Base-by-base conservation (phyloP, 1,284 basidiomycete genomes). In the Ceratorhiza oryzae-sativae region DNA sequence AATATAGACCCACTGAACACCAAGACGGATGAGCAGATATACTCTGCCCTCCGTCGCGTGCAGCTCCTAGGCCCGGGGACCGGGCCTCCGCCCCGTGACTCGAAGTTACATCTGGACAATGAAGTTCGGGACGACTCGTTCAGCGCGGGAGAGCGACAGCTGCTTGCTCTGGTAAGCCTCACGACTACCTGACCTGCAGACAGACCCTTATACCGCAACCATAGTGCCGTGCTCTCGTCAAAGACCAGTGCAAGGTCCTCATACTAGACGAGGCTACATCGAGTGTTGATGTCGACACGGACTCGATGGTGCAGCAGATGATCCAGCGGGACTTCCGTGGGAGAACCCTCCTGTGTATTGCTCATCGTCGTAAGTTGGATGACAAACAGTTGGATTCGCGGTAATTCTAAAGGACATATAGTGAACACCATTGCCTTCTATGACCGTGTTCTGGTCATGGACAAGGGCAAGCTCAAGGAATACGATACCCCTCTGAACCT, bases 271-370 rank as follows among this genome's bases (percentile, higher is more conserved):
- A 93, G 79, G 91, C 92, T 0, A 94, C 92, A 0, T 91, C 90
- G n/a, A 91, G 85, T 59, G 90, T 94, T 20, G 93, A 95, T 75
- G 87, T 90, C 30, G 91, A 92, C 77, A 93, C 90, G 32, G 92
- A 94, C 78, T 85, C 89, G 1, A 90, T 89, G 79, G 82, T 94
- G 48, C 91, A 92, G 75, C 82, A 83, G 27, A 92, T 91, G 0
- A 92, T 94, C 72, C 86, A 88, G 76, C 84, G 85, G 34, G 90
- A 91, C 76, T 92, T 93, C 76, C 82, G 86, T 0, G 75, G 81
- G 1, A 85, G 84, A 23, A 89, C 87, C 0, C 81, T 93, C 73
- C 79, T 93, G 32, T 91, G 90, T 76, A 91, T 93, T 67, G 91
- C 91, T 1, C 90, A 91, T 80, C 84, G 92, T 10, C 80, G 51